phyloP scores from a whole-genome alignment of 1,284 basidiomycete genomes.

The Ganoderma leucocontextum region DNA sequence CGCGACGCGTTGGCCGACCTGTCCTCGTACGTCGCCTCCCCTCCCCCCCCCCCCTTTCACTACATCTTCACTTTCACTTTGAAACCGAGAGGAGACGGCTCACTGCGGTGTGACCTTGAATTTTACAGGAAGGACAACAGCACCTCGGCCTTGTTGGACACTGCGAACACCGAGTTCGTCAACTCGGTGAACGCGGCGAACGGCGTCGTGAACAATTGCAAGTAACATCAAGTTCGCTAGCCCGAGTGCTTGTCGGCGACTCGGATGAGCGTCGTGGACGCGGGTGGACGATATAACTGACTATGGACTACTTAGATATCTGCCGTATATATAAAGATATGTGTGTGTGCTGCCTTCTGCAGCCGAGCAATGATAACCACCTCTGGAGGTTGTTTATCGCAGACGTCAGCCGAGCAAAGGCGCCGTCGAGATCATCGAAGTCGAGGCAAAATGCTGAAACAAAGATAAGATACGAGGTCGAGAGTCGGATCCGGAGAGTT shows the following conservation, averaged over 20 bases:
- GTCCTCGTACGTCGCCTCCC: slow-evolving; percentile 18
- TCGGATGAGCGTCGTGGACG: not conserved
- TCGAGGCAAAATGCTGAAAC: not conserved
- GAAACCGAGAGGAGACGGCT: not conserved
- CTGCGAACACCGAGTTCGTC: slow-evolving; percentile 18
- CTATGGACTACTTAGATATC: not conserved
- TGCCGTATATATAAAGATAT: not conserved
- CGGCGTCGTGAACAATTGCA: slow-evolving; percentile 29
- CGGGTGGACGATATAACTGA: not conserved
- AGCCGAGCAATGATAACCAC: not conserved
- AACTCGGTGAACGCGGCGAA: slow-evolving; percentile 23
- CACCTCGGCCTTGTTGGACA: slow-evolving; percentile 15
- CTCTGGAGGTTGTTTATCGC: not conserved
- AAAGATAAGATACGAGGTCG: too few species aligned
- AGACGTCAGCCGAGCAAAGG: not conserved
- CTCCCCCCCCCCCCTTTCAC: not conserved
- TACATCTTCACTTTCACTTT: not conserved
- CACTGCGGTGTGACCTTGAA: not conserved
- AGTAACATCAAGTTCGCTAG: too few species aligned
- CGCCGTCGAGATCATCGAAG: not conserved
- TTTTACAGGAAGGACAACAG: slow-evolving; percentile 18
- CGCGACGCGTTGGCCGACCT: slow-evolving; percentile 18
- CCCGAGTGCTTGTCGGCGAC: too few species aligned
- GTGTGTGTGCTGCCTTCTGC: not conserved
- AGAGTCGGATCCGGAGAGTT: too few species aligned